Percentiles rank a stretch among this genome's conserved stretches.
Conservation (phyloP, 257 asterid genomes). For the Solanum chiquidenum region DNA sequence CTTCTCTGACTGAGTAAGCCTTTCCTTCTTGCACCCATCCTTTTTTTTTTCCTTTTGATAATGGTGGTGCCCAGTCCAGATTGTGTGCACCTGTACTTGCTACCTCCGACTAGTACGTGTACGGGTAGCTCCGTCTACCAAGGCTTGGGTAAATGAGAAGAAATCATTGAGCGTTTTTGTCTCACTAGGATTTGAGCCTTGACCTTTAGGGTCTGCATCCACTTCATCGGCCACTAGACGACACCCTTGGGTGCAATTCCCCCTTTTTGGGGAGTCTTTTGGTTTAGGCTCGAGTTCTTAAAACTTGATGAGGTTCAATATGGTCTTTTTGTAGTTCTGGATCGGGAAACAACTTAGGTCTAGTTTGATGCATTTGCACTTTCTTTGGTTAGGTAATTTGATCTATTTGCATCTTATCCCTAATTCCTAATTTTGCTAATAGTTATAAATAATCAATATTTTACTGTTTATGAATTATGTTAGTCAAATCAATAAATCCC, state of each 20-base stretch:
- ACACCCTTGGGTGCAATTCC: background rate
- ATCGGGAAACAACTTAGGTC: background rate
- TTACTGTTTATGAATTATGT: background rate
- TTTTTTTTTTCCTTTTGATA: background rate
- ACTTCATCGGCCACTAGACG: background rate
- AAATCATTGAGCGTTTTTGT: background rate
- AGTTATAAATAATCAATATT: background rate
- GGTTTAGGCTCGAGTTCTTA: background rate
- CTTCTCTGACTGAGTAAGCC: slow-evolving; percentile 65
- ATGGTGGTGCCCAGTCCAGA: background rate
- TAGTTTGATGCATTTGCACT: background rate
- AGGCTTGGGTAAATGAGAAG: background rate
- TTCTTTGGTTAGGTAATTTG: background rate
- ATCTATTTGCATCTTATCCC: background rate
- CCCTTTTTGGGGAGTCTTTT: background rate
- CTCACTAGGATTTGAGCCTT: background rate
- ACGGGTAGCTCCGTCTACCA: background rate
- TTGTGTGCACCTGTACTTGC: background rate
- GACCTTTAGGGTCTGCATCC: background rate
- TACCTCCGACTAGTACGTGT: background rate
- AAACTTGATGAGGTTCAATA: background rate
- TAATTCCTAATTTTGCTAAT: background rate
- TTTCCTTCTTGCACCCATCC: slow-evolving; percentile 7
- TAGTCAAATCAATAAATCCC: background rate
- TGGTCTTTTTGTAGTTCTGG: background rate